Evolutionary conservation across 1,139 yeast species (phyloP).

Genomic region (Arxiozyma telluris): DNA sequence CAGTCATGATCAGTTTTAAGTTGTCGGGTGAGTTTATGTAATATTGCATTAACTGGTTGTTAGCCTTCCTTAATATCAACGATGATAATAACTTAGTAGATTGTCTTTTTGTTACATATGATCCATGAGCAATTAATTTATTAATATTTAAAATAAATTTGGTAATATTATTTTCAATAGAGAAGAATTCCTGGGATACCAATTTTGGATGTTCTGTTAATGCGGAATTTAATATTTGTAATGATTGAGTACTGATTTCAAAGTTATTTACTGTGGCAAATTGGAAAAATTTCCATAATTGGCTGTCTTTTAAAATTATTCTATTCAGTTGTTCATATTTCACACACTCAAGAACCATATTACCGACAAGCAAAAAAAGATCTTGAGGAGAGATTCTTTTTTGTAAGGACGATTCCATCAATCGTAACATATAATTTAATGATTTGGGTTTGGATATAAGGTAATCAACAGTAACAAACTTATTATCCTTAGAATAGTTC

Average conservation of each 20-base stretch:
- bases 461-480: constrained; percentile 84
- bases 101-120: constrained; percentile 89
- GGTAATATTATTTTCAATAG: constrained; percentile 40
- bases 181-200: constrained; percentile 57
- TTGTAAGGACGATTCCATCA: constrained; percentile 49
- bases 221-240: constrained; percentile 64
- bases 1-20: constrained; percentile 74
- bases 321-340: constrained; percentile 66
- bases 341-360: constrained; percentile 76
- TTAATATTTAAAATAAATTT: constrained; percentile 56
- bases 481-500: constrained; percentile 67
- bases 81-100: constrained; percentile 70
- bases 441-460: constrained; percentile 59
- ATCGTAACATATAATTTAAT: constrained; percentile 51
- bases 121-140: constrained; percentile 59
- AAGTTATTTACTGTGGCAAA: constrained; percentile 70
- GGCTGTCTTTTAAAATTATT: constrained; percentile 46
- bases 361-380: constrained; percentile 65
- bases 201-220: constrained; percentile 60
- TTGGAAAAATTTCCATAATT: constrained; percentile 75
- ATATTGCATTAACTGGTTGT: constrained; percentile 61
- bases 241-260: constrained; percentile 86
- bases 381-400: constrained; percentile 35
- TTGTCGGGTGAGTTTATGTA: constrained; percentile 79
- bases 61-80: constrained; percentile 64